phyloP scores from a whole-genome alignment of 371 early-diverging fungal genomes.

The Mortierella polycephala region DNA sequence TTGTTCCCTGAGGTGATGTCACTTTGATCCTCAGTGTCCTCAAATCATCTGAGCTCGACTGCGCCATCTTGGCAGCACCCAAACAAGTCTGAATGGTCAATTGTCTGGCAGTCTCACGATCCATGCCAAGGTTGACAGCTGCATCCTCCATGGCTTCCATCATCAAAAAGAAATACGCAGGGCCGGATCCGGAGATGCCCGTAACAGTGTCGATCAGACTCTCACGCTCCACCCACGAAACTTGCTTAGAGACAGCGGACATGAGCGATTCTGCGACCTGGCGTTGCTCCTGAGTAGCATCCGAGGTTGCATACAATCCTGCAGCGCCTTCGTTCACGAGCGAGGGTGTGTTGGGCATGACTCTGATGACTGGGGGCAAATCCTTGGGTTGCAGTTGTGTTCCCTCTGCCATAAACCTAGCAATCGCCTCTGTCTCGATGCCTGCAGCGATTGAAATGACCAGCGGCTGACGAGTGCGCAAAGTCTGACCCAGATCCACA shows the following conservation, averaged over 20 bases:
- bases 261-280: constrained; percentile 72
- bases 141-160: constrained; percentile 91
- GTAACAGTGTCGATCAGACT: constrained; percentile 87
- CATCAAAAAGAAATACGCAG: constrained; percentile 94
- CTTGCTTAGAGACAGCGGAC: constrained; percentile 76
- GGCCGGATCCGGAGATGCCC: constrained; percentile 88
- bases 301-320: constrained; percentile 79
- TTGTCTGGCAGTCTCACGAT: constrained; percentile 75
- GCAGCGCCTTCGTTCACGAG: constrained; percentile 90
- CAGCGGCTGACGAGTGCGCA: constrained; percentile 62
- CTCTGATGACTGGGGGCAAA: constrained; percentile 75
- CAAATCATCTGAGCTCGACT: constrained; percentile 73
- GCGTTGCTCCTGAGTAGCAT: constrained; percentile 69
- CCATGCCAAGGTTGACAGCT: constrained; percentile 81
- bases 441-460: constrained; percentile 93
- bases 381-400: constrained; percentile 7
- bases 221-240: constrained; percentile 88
- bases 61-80: constrained; percentile 93
- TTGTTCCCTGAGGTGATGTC: constrained; percentile 94
- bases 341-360: constrained; percentile 97
- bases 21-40: constrained; percentile 86
- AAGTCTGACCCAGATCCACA: constrained; percentile 55
- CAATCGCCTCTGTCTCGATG: constrained; percentile 79
- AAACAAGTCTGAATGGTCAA: constrained; percentile 90
- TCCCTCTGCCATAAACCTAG: constrained; percentile 71